Evolutionary conservation across 1,284 basidiomycete genomes (phyloP).

Genomic region (Porodaedalea pini): DNA sequence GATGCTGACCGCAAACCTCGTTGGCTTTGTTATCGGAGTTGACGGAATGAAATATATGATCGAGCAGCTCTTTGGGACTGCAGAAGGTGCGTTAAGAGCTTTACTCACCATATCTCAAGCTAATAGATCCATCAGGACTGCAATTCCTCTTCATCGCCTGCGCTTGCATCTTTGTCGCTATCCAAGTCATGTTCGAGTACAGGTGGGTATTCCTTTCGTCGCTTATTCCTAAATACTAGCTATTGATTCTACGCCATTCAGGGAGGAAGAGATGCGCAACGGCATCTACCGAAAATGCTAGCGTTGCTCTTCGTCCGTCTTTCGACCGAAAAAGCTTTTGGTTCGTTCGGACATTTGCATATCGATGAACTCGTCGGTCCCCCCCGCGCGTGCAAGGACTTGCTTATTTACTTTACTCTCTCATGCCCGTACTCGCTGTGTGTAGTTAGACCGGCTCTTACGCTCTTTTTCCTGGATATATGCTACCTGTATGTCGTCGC

Average conservation of each 20-base stretch:
- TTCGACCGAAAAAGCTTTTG: no score
- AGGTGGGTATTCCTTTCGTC: constrained; percentile 42
- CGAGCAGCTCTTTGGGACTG: constrained; percentile 59
- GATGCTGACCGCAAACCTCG: constrained; percentile 93
- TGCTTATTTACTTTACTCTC: background rate
- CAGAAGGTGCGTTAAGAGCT: constrained; percentile 49
- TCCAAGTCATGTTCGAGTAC: constrained; percentile 96
- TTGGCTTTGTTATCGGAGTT: constrained; percentile 91
- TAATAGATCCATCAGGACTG: constrained; percentile 44
- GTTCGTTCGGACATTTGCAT: constrained; percentile 10
- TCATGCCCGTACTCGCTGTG: constrained; percentile 5
- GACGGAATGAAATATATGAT: constrained; percentile 80
- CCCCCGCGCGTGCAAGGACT: background rate
- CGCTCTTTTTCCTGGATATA: background rate
- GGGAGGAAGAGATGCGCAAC: constrained; percentile 52
- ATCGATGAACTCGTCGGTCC: background rate
- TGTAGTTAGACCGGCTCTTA: constrained; percentile 8
- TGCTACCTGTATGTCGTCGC: constrained; percentile 29
- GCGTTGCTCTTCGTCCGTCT: constrained; percentile 19
- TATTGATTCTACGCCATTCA: constrained; percentile 23
- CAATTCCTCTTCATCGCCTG: constrained; percentile 64
- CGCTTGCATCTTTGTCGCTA: constrained; percentile 73
- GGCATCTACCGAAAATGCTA: constrained; percentile 63
- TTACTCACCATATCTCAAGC: background rate
- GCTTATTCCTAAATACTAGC: constrained; percentile 22